phyloP scores from a whole-genome alignment of 2,329 filamentous ascomycete species.

The Aspergillus luchuensis region DNA sequence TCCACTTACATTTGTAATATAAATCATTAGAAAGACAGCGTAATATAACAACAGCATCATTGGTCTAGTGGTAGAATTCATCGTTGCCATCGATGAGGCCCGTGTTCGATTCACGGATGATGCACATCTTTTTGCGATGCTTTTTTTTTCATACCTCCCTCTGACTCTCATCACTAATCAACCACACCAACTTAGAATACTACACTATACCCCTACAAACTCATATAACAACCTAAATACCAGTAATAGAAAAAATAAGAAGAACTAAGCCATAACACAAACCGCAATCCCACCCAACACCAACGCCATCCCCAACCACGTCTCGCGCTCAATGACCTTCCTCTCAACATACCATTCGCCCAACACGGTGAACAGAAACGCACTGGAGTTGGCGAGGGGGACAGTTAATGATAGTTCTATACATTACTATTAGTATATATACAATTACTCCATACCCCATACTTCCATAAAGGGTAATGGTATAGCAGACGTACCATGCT shows the following conservation, averaged over 20 bases:
- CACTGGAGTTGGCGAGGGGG: constrained; percentile 89
- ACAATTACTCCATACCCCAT: too few relatives aligned
- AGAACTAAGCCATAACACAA: constrained; percentile 67
- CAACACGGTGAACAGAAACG: constrained; percentile 92
- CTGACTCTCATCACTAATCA: too few relatives aligned
- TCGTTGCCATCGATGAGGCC: constrained; percentile 51
- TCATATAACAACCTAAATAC: too few relatives aligned
- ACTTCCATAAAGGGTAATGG: too few relatives aligned
- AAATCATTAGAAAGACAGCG: fast-evolving
- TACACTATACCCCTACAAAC: not conserved
- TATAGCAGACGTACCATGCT: constrained; percentile 65
- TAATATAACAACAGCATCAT: constrained; percentile 36
- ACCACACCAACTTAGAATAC: not conserved
- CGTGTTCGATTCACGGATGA: constrained; percentile 52
- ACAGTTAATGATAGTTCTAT: constrained; percentile 88
- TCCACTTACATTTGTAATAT: not conserved
- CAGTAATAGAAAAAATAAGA: not conserved
- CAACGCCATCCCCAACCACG: constrained; percentile 77
- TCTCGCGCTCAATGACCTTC: constrained; percentile 86
- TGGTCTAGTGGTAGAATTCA: constrained; percentile 51
- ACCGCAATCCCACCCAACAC: constrained; percentile 79
- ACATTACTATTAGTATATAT: too few relatives aligned
- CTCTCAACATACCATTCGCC: constrained; percentile 94
- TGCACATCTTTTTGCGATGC: constrained; percentile 31
- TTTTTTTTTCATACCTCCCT: not conserved